Evolutionary conservation across 169 alveolate genomes (phyloP).

Genomic region (Hammondia hammondi): DNA sequence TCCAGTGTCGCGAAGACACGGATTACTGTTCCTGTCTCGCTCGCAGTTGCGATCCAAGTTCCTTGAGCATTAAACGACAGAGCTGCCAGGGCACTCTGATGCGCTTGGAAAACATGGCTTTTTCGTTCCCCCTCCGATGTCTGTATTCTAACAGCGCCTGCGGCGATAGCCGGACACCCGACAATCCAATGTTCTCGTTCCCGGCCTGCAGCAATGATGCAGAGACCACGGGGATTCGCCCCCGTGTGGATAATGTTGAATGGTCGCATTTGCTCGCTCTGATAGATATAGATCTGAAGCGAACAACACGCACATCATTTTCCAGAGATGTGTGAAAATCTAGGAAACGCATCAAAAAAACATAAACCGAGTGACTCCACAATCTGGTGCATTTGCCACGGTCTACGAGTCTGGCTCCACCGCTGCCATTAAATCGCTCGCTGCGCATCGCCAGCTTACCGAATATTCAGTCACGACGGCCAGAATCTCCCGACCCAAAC

Average conservation of each 20-base stretch:
- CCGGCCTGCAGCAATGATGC: constrained; percentile 49
- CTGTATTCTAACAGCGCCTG: constrained; percentile 62
- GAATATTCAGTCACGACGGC: constrained; percentile 65
- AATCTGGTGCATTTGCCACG: too few relatives aligned
- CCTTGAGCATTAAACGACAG: constrained; percentile 57
- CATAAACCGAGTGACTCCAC: too few relatives aligned
- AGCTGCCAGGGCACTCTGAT: constrained; percentile 52
- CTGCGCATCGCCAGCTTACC: constrained; percentile 40
- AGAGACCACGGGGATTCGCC: constrained; percentile 64
- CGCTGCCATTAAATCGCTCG: too few relatives aligned
- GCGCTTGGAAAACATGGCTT: constrained; percentile 62
- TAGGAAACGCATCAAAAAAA: too few relatives aligned
- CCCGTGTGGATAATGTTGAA: constrained; percentile 61
- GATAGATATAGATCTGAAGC: constrained; percentile 55
- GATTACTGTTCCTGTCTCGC: constrained; percentile 73
- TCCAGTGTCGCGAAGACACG: constrained; percentile 70
- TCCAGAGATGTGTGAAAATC: too few relatives aligned
- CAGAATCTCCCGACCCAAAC: constrained; percentile 57
- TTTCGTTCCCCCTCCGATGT: background rate
- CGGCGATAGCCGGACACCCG: constrained; percentile 67
- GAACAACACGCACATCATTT: background rate
- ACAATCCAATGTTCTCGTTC: constrained; percentile 37
- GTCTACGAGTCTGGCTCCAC: too few relatives aligned
- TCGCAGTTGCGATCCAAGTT: constrained; percentile 68
- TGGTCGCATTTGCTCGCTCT: constrained; percentile 57